Percentiles rank a stretch among this genome's conserved stretches.
These are phyloP conservation scores for Mucor velutinosus DNA, from an alignment of 371 early-diverging fungal species.

Conservation along the genomic window DNA sequence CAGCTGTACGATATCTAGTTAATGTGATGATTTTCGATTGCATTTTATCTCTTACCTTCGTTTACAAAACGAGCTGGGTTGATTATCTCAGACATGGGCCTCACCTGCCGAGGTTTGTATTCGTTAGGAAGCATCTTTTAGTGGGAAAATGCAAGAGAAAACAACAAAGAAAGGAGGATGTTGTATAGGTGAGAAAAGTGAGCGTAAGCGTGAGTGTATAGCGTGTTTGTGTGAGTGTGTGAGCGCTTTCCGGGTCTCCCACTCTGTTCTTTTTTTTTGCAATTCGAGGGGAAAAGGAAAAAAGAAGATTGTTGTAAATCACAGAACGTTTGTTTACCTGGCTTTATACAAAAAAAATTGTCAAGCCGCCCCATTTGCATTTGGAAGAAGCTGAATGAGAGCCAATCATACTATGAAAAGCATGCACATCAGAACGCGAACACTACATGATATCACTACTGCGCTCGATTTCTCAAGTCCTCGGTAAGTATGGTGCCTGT, in stretches of 20 bases:
- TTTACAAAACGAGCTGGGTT: slow-evolving; percentile 23
- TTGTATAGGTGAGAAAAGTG: slow-evolving; percentile 1
- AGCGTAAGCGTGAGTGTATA: not conserved
- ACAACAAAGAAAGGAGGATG: not conserved
- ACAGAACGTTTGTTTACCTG: not conserved
- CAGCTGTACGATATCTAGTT: not conserved
- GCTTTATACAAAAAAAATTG: not conserved
- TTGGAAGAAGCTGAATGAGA: not conserved
- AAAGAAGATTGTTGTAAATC: not conserved
- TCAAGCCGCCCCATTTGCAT: not conserved
- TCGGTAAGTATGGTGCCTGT: too few relatives aligned
- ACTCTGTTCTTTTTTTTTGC: not conserved
- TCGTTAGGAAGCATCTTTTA: slow-evolving; percentile 24
- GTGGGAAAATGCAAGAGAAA: not conserved
- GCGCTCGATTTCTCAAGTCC: not conserved
- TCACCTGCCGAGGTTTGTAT: slow-evolving; percentile 21
- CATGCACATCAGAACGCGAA: not conserved
- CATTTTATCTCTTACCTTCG: slow-evolving; percentile 18
- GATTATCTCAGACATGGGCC: slow-evolving; percentile 32
- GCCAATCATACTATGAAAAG: not conserved
- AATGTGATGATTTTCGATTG: not conserved
- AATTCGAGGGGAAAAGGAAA: not conserved
- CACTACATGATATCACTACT: not conserved
- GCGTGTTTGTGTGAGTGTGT: not conserved
- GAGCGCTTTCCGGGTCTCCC: not conserved